Evolutionary conservation across 805 yeast genomes (phyloP).

Genomic region (Barnettozyma vustinii): DNA sequence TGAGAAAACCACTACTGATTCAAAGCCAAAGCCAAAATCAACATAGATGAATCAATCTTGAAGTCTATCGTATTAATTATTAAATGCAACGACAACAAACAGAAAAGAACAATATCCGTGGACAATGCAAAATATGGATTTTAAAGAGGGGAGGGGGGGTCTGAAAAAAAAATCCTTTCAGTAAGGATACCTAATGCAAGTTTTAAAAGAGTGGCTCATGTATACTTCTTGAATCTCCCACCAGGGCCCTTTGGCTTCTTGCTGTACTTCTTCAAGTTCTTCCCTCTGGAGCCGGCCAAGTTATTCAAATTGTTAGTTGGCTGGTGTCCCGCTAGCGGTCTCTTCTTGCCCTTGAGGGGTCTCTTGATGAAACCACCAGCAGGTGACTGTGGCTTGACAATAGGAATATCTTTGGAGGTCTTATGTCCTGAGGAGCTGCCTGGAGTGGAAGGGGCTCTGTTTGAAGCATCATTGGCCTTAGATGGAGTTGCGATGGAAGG

Average conservation of each 20-base stretch:
- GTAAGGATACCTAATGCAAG: background rate
- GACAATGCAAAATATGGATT: background rate
- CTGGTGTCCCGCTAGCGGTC: slow-evolving; percentile 9
- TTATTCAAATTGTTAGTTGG: slow-evolving; percentile 24
- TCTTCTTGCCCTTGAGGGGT: slow-evolving; percentile 12
- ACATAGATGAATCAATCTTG: background rate
- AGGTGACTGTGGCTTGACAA: background rate
- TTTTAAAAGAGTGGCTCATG: background rate
- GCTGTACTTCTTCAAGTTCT: slow-evolving; percentile 17
- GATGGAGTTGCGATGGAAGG: background rate
- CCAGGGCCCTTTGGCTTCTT: slow-evolving; percentile 13
- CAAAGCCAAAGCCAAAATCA: background rate
- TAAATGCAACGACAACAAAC: background rate
- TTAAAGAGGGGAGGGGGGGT: background rate
- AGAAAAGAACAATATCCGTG: background rate
- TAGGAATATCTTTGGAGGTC: background rate
- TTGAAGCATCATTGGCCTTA: background rate
- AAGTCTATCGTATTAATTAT: background rate
- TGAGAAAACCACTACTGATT: background rate
- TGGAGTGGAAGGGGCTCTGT: background rate
- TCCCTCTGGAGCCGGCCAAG: slow-evolving; percentile 10
- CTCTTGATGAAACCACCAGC: background rate
- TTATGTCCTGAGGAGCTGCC: background rate
- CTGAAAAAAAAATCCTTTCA: background rate
- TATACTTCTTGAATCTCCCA: slow-evolving; percentile 21